Conservation (phyloP, 2,329 filamentous ascomycete species). For the Sclerotinia spermophila region DNA sequence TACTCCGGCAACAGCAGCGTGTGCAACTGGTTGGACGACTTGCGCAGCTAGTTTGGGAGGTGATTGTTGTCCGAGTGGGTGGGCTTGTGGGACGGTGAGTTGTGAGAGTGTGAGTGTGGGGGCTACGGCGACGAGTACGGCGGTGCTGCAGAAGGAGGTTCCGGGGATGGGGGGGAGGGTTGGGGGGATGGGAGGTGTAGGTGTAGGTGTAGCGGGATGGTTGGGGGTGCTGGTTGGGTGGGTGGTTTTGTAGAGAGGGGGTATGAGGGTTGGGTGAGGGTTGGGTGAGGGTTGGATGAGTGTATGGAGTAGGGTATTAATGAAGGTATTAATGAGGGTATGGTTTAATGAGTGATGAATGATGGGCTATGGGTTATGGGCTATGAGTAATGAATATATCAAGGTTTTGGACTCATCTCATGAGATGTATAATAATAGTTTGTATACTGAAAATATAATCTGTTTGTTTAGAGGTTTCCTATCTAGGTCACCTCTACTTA, state of each 20-base stretch:
- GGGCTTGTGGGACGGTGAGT: constrained; percentile 66
- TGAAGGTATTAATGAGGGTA: too few species aligned
- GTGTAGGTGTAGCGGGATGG: too few species aligned
- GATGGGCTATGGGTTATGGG: not conserved
- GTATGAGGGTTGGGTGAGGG: not conserved
- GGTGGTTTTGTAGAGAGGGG: not conserved
- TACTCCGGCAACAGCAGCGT: constrained; percentile 45
- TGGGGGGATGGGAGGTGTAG: not conserved
- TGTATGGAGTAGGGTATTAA: too few species aligned
- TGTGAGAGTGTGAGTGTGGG: constrained; percentile 60
- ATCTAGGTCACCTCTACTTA: too few species aligned
- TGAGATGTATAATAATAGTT: not conserved
- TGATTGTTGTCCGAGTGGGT: constrained; percentile 82
- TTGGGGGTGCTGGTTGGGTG: not conserved
- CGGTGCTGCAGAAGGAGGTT: constrained; percentile 30
- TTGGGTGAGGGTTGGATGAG: not conserved
- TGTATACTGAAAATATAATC: not conserved
- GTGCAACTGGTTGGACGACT: constrained; percentile 74
- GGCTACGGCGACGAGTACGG: constrained; percentile 53
- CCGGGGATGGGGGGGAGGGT: constrained; percentile 19
- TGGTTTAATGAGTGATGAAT: not conserved
- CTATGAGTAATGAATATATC: not conserved
- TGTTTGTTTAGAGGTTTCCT: too few species aligned
- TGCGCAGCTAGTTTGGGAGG: constrained; percentile 65
- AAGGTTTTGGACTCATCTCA: not conserved